Conservation (phyloP, 192 early-diverging fungal genomes). For the Umbelopsis sp. region DNA sequence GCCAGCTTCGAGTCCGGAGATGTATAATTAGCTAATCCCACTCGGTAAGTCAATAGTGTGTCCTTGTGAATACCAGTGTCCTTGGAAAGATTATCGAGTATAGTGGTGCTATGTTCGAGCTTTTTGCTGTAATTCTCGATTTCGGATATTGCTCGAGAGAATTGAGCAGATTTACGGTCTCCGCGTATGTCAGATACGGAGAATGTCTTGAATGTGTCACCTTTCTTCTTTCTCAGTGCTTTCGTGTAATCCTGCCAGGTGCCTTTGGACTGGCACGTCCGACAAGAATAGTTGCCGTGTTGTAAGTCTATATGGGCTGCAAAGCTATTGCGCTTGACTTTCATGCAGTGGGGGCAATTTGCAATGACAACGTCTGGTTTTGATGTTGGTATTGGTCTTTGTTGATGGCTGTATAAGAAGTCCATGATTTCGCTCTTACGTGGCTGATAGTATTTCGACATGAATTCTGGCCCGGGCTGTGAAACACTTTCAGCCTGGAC, state of each 20-base stretch:
- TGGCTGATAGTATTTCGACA: constrained; percentile 33
- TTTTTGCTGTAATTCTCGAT: constrained; percentile 44
- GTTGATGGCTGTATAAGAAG: constrained; percentile 35
- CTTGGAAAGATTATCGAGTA: constrained; percentile 39
- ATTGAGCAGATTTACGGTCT: constrained; percentile 30
- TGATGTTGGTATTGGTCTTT: constrained; percentile 31
- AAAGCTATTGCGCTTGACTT: constrained; percentile 41
- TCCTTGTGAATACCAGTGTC: constrained; percentile 27
- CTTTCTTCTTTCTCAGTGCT: constrained; percentile 40
- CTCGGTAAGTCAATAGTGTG: constrained; percentile 31
- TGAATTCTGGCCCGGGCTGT: not conserved
- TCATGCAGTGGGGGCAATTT: constrained; percentile 42
- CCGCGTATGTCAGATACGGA: constrained; percentile 40
- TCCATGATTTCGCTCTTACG: constrained; percentile 32
- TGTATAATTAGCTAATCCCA: constrained; percentile 54
- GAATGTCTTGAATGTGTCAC: constrained; percentile 34
- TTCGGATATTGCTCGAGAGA: constrained; percentile 44
- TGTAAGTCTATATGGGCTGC: constrained; percentile 52
- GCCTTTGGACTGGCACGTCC: constrained; percentile 56
- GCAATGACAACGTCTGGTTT: constrained; percentile 22
- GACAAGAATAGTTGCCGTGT: constrained; percentile 61
- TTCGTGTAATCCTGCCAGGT: constrained; percentile 58
- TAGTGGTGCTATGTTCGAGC: constrained; percentile 39
- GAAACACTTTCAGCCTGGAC: not conserved
- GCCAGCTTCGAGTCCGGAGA: constrained; percentile 35